Base-by-base conservation (phyloP, 1,284 basidiomycete genomes). In the Sporisorium sorghi region DNA sequence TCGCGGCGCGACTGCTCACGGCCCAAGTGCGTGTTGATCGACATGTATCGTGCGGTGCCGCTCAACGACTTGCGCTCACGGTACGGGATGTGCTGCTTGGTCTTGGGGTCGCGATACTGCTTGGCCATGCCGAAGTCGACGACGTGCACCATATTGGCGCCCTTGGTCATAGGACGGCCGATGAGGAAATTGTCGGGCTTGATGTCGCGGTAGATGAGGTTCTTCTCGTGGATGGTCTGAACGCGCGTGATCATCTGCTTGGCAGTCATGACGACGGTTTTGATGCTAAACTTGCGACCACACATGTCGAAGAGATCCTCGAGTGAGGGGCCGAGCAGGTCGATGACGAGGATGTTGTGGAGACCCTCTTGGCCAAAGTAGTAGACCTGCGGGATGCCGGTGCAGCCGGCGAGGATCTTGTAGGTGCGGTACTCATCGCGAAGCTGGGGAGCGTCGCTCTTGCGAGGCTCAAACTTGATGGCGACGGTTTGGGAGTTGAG, bases 81-180 rank as follows among this genome's bases (percentile, higher is more conserved):
- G 86, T 97, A 97, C 28, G 94, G 94, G 71, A 97, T 97, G 86
- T 97, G 94, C 85, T 94, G 93, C 86, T 95, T 95, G 64, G 93
- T 94, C 88, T 95, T 97, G 24, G 94, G 93, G 85, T 97, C 94
- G 49, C 94, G 91, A 85, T 97, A 97, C 86, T 96, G 94, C 87
- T 97, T 97, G 40, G 94, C 94, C 94, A 97, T 96, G 61, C 94
- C 94, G 85, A 97, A 97, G 86, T 97, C 94, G 77, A 96, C 92
- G 28, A 89, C 89, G 83, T 95, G 92, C 77, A 98, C 91, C 17
- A 90, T 88, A 83, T 94, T 93, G 43, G 92, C 89, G 48, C 88
- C 89, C 87, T 96, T 96, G 48, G 93, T 95, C 40, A 90, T 91
- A 12, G 93, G 92, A 21, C 93, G 89, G 33, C 94, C 94, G 81